Percentiles rank a stretch among this genome's conserved stretches.
Evolutionary conservation across 2,329 filamentous ascomycete genomes (phyloP).

Genomic region (Coniella lustricola): DNA sequence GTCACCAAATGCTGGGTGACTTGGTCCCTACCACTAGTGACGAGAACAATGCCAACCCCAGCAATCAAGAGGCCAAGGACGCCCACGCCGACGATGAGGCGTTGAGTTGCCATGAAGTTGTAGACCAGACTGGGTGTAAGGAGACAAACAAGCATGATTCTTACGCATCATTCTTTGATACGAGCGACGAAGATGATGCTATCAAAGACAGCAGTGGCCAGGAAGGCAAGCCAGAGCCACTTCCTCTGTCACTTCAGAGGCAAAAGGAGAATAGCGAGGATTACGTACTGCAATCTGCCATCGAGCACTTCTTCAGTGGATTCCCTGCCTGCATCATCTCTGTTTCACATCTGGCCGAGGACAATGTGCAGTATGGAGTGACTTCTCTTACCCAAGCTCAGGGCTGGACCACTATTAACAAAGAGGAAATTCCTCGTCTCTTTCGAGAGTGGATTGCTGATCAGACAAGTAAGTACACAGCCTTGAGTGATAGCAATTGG

Average conservation of each 20-base stretch:
- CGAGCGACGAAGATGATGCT: not conserved
- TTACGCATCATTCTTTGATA: not conserved
- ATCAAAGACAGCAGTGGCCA: no score
- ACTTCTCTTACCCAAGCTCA: not conserved
- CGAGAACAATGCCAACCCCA: not conserved
- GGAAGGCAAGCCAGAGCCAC: no score
- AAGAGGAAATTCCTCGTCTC: not conserved
- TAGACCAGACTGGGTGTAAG: not conserved
- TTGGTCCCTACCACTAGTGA: no score
- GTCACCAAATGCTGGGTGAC: no score
- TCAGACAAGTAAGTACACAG: slow-evolving; percentile 1
- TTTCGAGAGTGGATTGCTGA: slow-evolving; percentile 5
- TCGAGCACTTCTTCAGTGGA: not conserved
- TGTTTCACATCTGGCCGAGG: not conserved
- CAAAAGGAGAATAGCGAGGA: no score
- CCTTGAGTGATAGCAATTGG: no score
- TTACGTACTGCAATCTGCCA: not conserved
- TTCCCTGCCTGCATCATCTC: slow-evolving; percentile 9
- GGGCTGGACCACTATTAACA: not conserved
- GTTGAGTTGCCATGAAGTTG: not conserved
- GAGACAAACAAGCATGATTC: not conserved
- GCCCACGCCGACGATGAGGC: not conserved
- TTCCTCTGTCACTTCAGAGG: no score
- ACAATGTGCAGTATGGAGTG: not conserved
- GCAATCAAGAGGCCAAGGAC: no score